Base-by-base conservation (phyloP, 176 grass and related monocot genomes). In the Ananas comosus region DNA sequence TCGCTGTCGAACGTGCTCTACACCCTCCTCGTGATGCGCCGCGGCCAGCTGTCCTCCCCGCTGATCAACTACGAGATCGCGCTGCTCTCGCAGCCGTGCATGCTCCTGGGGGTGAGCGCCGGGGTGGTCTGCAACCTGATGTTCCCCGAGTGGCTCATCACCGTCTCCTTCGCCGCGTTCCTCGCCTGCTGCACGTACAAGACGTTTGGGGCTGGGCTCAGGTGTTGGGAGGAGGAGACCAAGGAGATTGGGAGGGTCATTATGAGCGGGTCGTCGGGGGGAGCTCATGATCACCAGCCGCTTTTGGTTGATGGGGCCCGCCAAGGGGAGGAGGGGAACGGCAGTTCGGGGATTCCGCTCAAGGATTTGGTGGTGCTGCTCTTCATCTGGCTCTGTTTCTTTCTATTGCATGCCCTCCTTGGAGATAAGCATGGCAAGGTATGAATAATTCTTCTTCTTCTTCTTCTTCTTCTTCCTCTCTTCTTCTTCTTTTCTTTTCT, bases 91-190 rank as follows among this genome's bases (percentile, higher is more conserved):
- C 74, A 96, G 80, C 82, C 91, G 54, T 79, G 85, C 80, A 86
- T 96, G 74, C 82, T 91, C 9, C 79, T 96, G 50, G 91, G 88
- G 12, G 88, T 96, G 14, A 96, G 88, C 74, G 33, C 91, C 75
- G 91, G 91, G 52, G 87, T 96, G 19, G 52, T 86, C 19, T 91
- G 85, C 82, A 96, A 96, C 74, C 57, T 91, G 63, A 75, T 83
- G 74, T 91, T 91, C 76, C 91, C 91, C 3, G 91, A 96, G 53
- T 96, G 91, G 91, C 85, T 96, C 64, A 88, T 96, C 82, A 91
- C 85, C 16, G 80, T 14, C 61, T 63, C 88, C 51, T 96, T 96
- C 70, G 70, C 80, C 18, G 50, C 85, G 0, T 83, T 96, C 81
- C 88, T 96, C 42, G 85, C 82, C 17, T 83, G 22, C 70, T 88